These are phyloP conservation scores for Debaryomyces robertsiae DNA, from an alignment of 1,139 yeast genomes.

Conservation along the genomic window DNA sequence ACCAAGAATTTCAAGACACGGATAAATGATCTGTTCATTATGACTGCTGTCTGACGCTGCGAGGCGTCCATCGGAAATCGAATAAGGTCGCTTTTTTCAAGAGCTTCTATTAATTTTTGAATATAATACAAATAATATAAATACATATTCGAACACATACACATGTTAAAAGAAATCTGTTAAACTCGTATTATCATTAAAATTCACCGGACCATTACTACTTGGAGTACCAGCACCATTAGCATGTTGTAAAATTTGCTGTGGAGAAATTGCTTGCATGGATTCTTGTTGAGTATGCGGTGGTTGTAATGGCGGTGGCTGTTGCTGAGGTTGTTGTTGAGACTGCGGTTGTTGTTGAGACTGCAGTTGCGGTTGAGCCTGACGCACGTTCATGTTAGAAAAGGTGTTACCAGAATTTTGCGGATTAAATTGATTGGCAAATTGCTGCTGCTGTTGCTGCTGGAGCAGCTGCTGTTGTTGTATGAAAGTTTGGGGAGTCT, in stretches of 20 bases:
- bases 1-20: conserved; percentile 44
- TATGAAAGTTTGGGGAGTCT: conserved; percentile 1
- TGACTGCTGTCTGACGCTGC: not conserved
- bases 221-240: conserved; percentile 16
- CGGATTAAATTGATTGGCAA: not conserved
- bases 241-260: conserved; percentile 40
- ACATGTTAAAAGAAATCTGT: conserved; percentile 21
- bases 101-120: conserved; percentile 1
- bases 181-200: conserved; percentile 13
- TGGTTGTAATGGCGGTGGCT: conserved; percentile 14
- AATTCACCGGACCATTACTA: conserved; percentile 12
- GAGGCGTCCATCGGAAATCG: not conserved
- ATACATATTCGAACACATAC: not conserved
- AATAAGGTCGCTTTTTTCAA: too few relatives aligned
- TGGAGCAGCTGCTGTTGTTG: conserved; percentile 8
- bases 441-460: conserved; percentile 10
- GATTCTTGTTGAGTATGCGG: conserved; percentile 10
- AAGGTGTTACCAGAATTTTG: conserved; percentile 2
- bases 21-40: conserved; percentile 17
- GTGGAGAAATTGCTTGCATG: conserved; percentile 37
- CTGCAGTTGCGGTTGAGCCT: conserved; percentile 14
- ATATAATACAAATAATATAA: conserved; percentile 2
- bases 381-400: conserved; percentile 8
- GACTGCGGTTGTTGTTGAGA: conserved; percentile 11
- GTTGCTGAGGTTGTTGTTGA: conserved; percentile 13